Percentiles rank a stretch among this genome's conserved stretches.
Evolutionary conservation across 768 basidiomycete genomes (phyloP).

Genomic region (Rhodotorula diobovata): DNA sequence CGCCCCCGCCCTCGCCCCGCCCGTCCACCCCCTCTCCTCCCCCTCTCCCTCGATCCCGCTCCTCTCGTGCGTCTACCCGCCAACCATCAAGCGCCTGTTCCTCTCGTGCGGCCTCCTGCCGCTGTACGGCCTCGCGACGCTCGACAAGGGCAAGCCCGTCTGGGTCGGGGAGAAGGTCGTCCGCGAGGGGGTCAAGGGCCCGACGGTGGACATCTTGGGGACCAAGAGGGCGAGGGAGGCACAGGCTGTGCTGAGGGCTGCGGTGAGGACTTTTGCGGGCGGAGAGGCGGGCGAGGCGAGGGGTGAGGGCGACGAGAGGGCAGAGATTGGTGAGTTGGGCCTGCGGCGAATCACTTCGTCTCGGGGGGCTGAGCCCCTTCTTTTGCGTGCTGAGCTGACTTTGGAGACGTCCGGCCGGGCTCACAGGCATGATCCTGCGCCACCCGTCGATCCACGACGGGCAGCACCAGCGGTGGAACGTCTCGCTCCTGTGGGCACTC

Average conservation of each 20-base stretch:
- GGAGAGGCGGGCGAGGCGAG: background rate
- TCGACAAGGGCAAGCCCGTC: slow-evolving; percentile 61
- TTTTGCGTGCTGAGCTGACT: too few species aligned
- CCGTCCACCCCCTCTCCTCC: slow-evolving; percentile 11
- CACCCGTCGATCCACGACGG: slow-evolving; percentile 59
- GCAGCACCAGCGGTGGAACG: slow-evolving; percentile 41
- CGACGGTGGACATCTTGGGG: slow-evolving; percentile 2
- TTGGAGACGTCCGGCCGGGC: slow-evolving; percentile 61
- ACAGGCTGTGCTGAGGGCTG: slow-evolving; percentile 7
- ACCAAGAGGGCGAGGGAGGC: slow-evolving; percentile 17
- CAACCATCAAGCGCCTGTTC: slow-evolving; percentile 61
- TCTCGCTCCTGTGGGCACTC: slow-evolving; percentile 30
- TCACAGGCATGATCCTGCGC: slow-evolving; percentile 63
- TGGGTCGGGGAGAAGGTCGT: slow-evolving; percentile 66
- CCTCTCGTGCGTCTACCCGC: slow-evolving; percentile 47
- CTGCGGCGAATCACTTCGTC: too few species aligned
- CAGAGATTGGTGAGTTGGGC: slow-evolving; percentile 15
- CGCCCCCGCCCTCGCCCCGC: background rate
- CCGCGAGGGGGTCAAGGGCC: slow-evolving; percentile 69
- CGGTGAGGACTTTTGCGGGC: slow-evolving; percentile 43
- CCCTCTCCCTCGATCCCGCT: slow-evolving; percentile 42
- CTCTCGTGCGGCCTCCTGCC: slow-evolving; percentile 74
- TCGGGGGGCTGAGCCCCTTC: too few species aligned
- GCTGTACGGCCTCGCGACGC: slow-evolving; percentile 59
- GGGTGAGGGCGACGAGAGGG: slow-evolving; percentile 17